Percentiles rank a stretch among this genome's conserved stretches.
These are phyloP conservation scores for Leccinum huronense DNA, from an alignment of 1,284 basidiomycete genomes.

Conservation along the genomic window DNA sequence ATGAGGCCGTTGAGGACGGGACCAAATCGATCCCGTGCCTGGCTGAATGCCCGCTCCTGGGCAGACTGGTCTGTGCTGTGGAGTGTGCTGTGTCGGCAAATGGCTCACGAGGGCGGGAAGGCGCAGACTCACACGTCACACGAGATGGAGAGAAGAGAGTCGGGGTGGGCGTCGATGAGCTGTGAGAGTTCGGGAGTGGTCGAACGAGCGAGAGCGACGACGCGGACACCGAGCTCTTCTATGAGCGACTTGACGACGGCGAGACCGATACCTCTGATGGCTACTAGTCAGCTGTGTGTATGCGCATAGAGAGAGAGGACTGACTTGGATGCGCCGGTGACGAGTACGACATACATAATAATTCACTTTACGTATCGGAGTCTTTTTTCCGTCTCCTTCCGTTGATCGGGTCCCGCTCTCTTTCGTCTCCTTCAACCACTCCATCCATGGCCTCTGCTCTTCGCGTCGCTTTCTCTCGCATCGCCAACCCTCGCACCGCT, in stretches of 20 bases:
- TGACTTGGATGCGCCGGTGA: conserved; percentile 79
- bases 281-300: conserved; percentile 12
- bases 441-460: conserved; percentile 53
- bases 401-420: conserved; percentile 20
- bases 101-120: neutral
- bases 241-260: conserved; percentile 67
- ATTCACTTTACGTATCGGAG: conserved; percentile 1
- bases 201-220: conserved; percentile 76
- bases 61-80: conserved; percentile 57
- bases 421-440: conserved; percentile 28
- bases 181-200: conserved; percentile 58
- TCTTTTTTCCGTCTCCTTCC: conserved; percentile 29
- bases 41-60: conserved; percentile 50
- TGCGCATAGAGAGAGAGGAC: conserved; percentile 3
- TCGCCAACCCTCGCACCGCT: conserved; percentile 48
- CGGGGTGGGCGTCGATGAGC: conserved; percentile 45
- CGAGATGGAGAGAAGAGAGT: conserved; percentile 53
- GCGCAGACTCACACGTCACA: conserved; percentile 67
- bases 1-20: conserved; percentile 68
- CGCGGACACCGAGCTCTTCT: conserved; percentile 56
- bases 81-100: conserved; percentile 11
- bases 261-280: conserved; percentile 76
- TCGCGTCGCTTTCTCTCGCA: conserved; percentile 62
- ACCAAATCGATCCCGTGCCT: conserved; percentile 51
- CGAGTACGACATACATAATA: conserved; percentile 46